These are phyloP conservation scores for Tylopilus balloui DNA, from an alignment of 768 basidiomycete genomes.

Conservation along the genomic window DNA sequence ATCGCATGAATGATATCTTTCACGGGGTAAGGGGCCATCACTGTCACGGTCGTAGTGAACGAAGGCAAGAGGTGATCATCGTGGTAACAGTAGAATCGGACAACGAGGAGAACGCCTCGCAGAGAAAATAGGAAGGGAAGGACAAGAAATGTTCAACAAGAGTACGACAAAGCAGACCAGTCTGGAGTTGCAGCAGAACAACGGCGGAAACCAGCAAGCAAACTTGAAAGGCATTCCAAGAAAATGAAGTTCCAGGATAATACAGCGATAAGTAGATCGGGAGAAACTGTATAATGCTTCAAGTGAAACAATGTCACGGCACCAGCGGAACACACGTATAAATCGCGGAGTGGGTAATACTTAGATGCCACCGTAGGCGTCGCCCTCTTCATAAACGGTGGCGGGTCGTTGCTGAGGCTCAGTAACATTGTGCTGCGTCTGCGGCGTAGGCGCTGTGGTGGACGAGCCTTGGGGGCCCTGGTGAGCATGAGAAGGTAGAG, in stretches of 20 bases:
- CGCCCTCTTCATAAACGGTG: conserved; percentile 55
- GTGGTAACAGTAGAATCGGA: conserved; percentile 6
- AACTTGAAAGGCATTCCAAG: conserved; percentile 1
- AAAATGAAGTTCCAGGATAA: conserved; percentile 15
- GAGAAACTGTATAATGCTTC: conserved; percentile 18
- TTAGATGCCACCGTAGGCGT: conserved; percentile 69
- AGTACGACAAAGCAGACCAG: conserved; percentile 26
- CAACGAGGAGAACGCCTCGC: conserved; percentile 6
- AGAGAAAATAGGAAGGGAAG: neutral
- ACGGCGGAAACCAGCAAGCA: conserved; percentile 23
- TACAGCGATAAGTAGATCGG: conserved; percentile 22
- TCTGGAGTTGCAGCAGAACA: conserved; percentile 22
- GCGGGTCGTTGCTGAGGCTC: conserved; percentile 37
- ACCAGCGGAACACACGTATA: conserved; percentile 9
- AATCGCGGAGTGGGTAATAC: neutral
- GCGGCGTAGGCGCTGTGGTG: conserved; percentile 10
- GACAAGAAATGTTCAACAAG: neutral
- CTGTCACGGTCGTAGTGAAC: neutral
- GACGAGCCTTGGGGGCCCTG: conserved; percentile 21
- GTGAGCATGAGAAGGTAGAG: conserved; percentile 30
- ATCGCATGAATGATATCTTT: conserved; percentile 16
- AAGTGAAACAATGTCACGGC: conserved; percentile 3
- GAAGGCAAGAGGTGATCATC: neutral
- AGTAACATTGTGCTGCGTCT: conserved; percentile 7
- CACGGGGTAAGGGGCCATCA: conserved; percentile 8